Evolutionary conservation across 192 early-diverging fungal genomes (phyloP).

Genomic region (Neocallimastix lanati): DNA sequence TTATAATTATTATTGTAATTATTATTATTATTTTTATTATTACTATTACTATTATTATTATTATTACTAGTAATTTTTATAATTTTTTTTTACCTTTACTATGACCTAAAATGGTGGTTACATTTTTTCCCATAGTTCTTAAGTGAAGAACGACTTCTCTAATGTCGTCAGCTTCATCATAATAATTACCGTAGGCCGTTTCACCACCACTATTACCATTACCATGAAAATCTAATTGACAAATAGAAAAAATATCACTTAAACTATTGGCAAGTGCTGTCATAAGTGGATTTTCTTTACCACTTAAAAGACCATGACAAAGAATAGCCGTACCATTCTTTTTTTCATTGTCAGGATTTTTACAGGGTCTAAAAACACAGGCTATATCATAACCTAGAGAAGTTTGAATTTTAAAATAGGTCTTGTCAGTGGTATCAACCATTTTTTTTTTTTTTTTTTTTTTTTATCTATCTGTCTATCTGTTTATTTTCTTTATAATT

Average conservation of each 20-base stretch:
- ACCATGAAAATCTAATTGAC: conserved; percentile 23
- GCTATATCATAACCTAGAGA: not conserved
- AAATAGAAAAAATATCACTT: not conserved
- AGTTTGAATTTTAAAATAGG: not conserved
- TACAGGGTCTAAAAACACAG: not conserved
- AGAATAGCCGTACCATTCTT: not conserved
- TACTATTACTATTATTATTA: too few species aligned
- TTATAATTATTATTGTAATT: too few species aligned
- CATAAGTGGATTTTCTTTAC: not conserved
- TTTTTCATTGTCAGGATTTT: not conserved
- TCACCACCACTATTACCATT: conserved; percentile 28
- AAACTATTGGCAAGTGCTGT: not conserved
- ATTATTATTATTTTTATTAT: too few species aligned
- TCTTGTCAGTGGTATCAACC: not conserved
- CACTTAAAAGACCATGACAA: not conserved
- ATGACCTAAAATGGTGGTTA: conserved; percentile 22
- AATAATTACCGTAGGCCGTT: conserved; percentile 32
- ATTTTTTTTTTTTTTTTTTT: not conserved
- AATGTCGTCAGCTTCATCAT: conserved; percentile 23
- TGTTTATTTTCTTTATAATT: too few species aligned
- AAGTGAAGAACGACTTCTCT: conserved; percentile 13
- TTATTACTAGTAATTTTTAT: too few species aligned
- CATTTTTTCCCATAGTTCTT: conserved; percentile 1
- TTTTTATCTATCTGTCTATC: too few species aligned
- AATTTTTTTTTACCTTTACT: conserved; percentile 40